Percentiles rank a stretch among this genome's conserved stretches.
Evolutionary conservation across 306 rosid genomes (phyloP).

Genomic region (Benincasa hispida): DNA sequence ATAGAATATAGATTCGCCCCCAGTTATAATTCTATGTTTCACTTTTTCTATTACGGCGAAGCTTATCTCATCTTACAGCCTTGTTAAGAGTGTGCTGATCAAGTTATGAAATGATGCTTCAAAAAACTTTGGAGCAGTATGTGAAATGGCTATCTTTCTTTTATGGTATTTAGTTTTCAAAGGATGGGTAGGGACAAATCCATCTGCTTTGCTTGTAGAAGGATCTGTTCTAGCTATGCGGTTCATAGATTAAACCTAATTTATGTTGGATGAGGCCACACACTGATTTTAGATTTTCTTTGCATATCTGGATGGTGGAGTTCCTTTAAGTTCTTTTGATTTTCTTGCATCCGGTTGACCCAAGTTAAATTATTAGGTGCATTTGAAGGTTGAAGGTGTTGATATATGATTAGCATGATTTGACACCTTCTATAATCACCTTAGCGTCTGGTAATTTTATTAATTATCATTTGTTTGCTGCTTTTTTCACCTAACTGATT

Average conservation of each 20-base stretch:
- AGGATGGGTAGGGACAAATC: neutral
- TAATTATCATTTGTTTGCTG: neutral
- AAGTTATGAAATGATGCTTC: neutral
- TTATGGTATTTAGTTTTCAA: neutral
- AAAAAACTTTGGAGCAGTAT: neutral
- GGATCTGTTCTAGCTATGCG: neutral
- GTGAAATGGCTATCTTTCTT: neutral
- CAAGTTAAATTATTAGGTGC: neutral
- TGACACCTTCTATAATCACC: neutral
- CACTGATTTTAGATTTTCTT: neutral
- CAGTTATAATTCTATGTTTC: neutral
- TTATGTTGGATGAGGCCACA: neutral
- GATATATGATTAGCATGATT: neutral
- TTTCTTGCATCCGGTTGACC: neutral
- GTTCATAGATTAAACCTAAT: neutral
- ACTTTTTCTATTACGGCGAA: neutral
- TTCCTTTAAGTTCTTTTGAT: neutral
- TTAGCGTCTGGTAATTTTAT: neutral
- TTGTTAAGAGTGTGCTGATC: neutral
- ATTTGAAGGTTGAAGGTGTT: neutral
- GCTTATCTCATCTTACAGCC: neutral
- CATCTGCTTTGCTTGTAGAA: neutral
- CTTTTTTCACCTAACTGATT: neutral
- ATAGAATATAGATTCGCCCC: neutral
- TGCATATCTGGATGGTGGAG: neutral